Evolutionary conservation across 352 stramenopile species (phyloP), one percentile per base, ranked within the genome.

Genomic region (Globisporangium yorkense): DNA sequence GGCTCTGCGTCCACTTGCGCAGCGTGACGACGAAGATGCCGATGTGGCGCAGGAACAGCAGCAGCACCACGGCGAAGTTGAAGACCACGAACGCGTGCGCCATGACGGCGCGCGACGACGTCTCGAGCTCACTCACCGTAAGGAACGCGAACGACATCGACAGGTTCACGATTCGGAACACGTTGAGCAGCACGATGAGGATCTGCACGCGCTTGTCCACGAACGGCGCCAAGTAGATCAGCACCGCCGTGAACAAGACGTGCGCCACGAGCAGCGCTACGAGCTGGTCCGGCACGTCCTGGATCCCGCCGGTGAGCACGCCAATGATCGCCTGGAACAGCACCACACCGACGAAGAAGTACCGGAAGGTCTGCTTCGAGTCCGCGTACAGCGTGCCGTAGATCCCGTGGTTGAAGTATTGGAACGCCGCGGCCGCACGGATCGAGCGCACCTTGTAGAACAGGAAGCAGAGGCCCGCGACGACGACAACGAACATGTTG

Each of bases 351-450:
- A 84, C 66, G 53, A 89, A 88, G 51, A 88, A 90, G 52, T 83
- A 85, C 0, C 83, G 80, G 44, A 77, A 73, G 16, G 59, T 41
- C 53, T 75, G 75, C 50, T 76, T 84, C 7, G 61, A 66, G 51
- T 82, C 72, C 1, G 71, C 77, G 51, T 90, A 92, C 8, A 92
- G 65, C 20, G 76, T 68, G 0, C 80, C 82, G 59, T 75, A 86
- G 2, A 82, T 53, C 29, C 74, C 69, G 18, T 84, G 71, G 54
- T 84, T 60, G 43, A 72, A 63, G 57, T 75, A 85, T 16, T 72
- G 59, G 54, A 85, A 77, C 15, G 77, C 68, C 8, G 74, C 58
- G 12, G 68, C 66, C 7, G 67, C 61, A 5, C 68, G 65, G 16
- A 82, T 73, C 15, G 54, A 55, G 27, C 68, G 65, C 21, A 92